Evolutionary conservation across 2,329 filamentous ascomycete genomes (phyloP), one percentile per base, ranked within the genome.

Genomic region (Diaporthe caulivora): DNA sequence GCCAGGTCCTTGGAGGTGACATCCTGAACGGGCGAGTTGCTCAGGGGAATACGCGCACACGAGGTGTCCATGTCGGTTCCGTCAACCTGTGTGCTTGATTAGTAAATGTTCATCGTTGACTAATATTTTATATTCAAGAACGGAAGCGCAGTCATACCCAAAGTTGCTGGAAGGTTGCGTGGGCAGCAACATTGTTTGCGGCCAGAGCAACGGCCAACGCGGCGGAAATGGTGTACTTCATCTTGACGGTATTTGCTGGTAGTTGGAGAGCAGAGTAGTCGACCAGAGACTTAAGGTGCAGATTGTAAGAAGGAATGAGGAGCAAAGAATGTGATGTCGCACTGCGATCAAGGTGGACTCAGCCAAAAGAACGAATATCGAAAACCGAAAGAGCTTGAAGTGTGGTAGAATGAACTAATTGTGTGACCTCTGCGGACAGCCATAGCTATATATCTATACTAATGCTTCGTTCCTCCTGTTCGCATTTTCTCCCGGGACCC

Each of bases 131-230:
- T 26, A 26, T 3, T 17, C 21, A 17, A 24, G 10, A n/a, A 24
- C 6, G 15, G 11, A 37, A 49, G 18, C 21, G n/a, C n/a, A 37
- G 37, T 53, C 62, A 18, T 65, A 65, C 62, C 86, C 85, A 88
- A 42, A 87, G 80, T 21, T 87, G 80, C 76, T 89, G 87, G 81
- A 88, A 89, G 40, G 84, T 86, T 54, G 87, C 86, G 76, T 90
- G 88, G 62, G 82, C 83, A 64, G 83, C 78, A n/a, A 82, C 86
- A n/a, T 51, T 65, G 13, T 65, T 65, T 6, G 62, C 62, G 47
- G 62, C 62, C 44, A 65, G 62, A 40, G 31, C 62, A 37, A 44
- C 37, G 29, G 62, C 62, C 21, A 65, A 44, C 62, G 62, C 62
- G 10, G 62, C 62, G 31, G 62, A 51, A 31, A 65, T 37, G 7